Evolutionary conservation across 1,139 yeast species (phyloP).

Genomic region (Yamadazyma aaseri): DNA sequence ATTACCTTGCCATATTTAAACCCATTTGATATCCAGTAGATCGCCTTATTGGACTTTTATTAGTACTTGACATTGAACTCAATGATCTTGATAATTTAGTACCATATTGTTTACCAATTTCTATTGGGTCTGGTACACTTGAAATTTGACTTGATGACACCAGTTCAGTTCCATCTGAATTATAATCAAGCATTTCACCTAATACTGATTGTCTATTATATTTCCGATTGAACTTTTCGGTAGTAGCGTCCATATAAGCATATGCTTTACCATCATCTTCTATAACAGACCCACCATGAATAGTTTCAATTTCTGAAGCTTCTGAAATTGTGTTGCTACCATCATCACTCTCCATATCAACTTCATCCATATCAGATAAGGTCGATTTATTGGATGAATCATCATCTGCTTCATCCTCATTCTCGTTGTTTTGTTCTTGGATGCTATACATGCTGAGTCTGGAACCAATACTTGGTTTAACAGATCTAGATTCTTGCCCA

Average conservation of each 20-base stretch:
- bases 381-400: no score
- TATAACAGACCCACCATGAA: neutral
- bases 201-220: conserved; percentile 41
- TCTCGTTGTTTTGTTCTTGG: conserved; percentile 7
- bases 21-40: conserved; percentile 19
- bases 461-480: conserved; percentile 10
- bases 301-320: conserved; percentile 8
- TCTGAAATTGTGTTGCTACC: conserved; percentile 8
- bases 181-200: conserved; percentile 49
- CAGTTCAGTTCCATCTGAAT: conserved; percentile 22
- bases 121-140: conserved; percentile 7
- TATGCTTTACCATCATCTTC: conserved; percentile 6
- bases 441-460: conserved; percentile 11
- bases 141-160: conserved; percentile 1
- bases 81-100: conserved; percentile 12
- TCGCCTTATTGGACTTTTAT: conserved; percentile 19
- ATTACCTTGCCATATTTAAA: conserved; percentile 12
- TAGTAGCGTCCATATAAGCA: conserved; percentile 18
- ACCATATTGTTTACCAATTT: conserved; percentile 22
- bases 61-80: conserved; percentile 15
- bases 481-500: conserved; percentile 14
- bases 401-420: conserved; percentile 1
- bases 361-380: conserved; percentile 4
- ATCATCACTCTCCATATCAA: conserved; percentile 5
- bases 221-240: conserved; percentile 23